These are phyloP conservation scores for Cladosporium sp. DNA, from an alignment of 2,329 filamentous ascomycete genomes.

Conservation along the genomic window DNA sequence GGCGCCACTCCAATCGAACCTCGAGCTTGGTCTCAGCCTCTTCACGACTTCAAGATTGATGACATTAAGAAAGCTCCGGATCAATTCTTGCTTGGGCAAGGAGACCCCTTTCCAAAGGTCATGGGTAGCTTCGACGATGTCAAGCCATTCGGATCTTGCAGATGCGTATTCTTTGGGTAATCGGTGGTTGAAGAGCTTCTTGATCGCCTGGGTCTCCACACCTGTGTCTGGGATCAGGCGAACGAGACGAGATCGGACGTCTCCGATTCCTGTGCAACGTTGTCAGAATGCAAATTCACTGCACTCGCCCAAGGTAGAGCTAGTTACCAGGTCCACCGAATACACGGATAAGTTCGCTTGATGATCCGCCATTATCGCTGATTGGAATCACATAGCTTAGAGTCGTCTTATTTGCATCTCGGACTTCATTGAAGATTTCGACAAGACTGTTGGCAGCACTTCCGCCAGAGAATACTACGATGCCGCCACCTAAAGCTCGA, in stretches of 20 bases:
- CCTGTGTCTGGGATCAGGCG: constrained; percentile 72
- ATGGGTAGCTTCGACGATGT: constrained; percentile 80
- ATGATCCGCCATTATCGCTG: constrained; percentile 91
- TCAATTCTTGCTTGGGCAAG: constrained; percentile 48
- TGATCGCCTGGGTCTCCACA: constrained; percentile 67
- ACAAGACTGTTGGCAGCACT: constrained; percentile 93
- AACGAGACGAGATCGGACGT: constrained; percentile 69
- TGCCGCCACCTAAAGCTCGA: constrained; percentile 39
- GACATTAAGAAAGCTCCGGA: constrained; percentile 46
- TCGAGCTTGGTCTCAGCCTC: constrained; percentile 40
- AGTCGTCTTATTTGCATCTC: constrained; percentile 58
- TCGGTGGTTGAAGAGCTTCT: constrained; percentile 80
- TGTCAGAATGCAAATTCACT: not conserved
- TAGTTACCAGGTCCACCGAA: constrained; percentile 80
- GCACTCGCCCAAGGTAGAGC: constrained; percentile 18
- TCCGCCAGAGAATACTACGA: constrained; percentile 86
- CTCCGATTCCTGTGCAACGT: constrained; percentile 55
- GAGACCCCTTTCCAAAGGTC: constrained; percentile 61
- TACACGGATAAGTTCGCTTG: constrained; percentile 87
- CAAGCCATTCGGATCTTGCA: constrained; percentile 77
- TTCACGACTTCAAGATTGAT: constrained; percentile 48
- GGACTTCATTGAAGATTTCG: constrained; percentile 69
- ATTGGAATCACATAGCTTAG: constrained; percentile 90
- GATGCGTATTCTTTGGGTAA: constrained; percentile 57
- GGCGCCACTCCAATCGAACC: constrained; percentile 47